Evolutionary conservation across 176 grass and related monocot genomes (phyloP).

Genomic region (Pontederia paniculata): DNA sequence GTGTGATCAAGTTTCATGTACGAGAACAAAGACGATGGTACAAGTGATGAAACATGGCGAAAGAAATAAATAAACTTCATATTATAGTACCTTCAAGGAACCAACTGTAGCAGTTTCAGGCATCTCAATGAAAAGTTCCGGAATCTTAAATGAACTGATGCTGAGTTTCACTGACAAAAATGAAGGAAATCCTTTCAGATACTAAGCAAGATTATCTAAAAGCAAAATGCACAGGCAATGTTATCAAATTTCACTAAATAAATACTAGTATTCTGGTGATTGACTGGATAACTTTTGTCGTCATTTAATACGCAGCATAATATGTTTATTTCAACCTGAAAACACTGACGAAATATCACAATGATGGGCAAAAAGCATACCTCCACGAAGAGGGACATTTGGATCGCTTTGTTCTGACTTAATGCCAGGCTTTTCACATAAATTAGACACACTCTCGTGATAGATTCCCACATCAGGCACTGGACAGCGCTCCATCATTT

Average conservation of each 20-base stretch:
- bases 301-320: conserved; percentile 18
- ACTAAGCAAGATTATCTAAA: conserved; percentile 1
- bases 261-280: conserved; percentile 43
- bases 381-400: conserved; percentile 26
- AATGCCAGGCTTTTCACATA: conserved; percentile 24
- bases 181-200: neutral
- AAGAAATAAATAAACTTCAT: conserved; percentile 8
- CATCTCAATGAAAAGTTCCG: conserved; percentile 87
- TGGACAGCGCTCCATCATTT: conserved; percentile 43
- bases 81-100: conserved; percentile 76
- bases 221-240: neutral
- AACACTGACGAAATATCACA: too few species aligned
- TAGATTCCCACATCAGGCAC: conserved; percentile 27
- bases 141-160: conserved; percentile 91
- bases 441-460: conserved; percentile 3
- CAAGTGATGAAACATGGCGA: conserved; percentile 11
- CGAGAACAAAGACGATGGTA: conserved; percentile 10
- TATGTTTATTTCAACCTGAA: too few species aligned
- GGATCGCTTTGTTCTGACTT: conserved; percentile 27
- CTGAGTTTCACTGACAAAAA: conserved; percentile 59
- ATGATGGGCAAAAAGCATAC: conserved; percentile 24
- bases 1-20: neutral
- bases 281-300: conserved; percentile 30
- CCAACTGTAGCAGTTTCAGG: conserved; percentile 83
- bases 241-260: neutral